A percentile compares a stretch with the other conserved stretches of the same genome.
Evolutionary conservation across 164 flowering plant species (phyloP).

Genomic region (Pachysandra terminalis): DNA sequence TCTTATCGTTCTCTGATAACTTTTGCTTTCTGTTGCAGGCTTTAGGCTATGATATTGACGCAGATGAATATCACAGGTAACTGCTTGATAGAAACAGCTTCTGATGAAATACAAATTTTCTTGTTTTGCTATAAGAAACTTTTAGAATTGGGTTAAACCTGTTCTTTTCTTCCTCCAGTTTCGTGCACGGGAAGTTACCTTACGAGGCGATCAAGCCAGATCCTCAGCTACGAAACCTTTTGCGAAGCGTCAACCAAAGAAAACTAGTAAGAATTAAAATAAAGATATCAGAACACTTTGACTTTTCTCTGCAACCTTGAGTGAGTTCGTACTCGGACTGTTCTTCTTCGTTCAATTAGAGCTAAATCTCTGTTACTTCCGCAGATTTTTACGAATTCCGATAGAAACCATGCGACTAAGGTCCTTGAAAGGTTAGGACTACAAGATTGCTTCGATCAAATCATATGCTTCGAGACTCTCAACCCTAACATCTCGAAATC

Average conservation of each 20-base stretch:
- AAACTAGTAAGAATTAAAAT: slow-evolving; percentile 73
- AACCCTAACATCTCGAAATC: slow-evolving; percentile 65
- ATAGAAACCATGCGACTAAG: too few relatives aligned
- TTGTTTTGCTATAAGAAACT: background rate
- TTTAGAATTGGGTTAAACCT: background rate
- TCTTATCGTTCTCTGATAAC: background rate
- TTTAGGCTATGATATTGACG: too few relatives aligned
- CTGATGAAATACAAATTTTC: background rate
- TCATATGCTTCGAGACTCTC: slow-evolving; percentile 88
- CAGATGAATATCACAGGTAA: too few relatives aligned
- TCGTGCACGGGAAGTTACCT: slow-evolving; percentile 93
- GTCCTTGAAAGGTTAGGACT: slow-evolving; percentile 58
- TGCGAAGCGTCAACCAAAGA: slow-evolving; percentile 57
- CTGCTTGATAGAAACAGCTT: too few relatives aligned
- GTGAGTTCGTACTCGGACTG: too few relatives aligned
- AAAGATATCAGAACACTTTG: background rate
- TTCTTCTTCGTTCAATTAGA: too few relatives aligned
- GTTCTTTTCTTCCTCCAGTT: slow-evolving; percentile 34
- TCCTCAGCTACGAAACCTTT: slow-evolving; percentile 50
- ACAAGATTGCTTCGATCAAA: slow-evolving; percentile 71
- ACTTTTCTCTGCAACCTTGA: background rate
- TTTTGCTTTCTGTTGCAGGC: background rate
- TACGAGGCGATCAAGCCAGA: too few relatives aligned
- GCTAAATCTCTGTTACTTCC: too few relatives aligned
- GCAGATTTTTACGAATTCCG: slow-evolving; percentile 91